These are phyloP conservation scores for Aspergillus sclerotiicarbonarius DNA, from an alignment of 495 filamentous ascomycete species.

Conservation along the genomic window DNA sequence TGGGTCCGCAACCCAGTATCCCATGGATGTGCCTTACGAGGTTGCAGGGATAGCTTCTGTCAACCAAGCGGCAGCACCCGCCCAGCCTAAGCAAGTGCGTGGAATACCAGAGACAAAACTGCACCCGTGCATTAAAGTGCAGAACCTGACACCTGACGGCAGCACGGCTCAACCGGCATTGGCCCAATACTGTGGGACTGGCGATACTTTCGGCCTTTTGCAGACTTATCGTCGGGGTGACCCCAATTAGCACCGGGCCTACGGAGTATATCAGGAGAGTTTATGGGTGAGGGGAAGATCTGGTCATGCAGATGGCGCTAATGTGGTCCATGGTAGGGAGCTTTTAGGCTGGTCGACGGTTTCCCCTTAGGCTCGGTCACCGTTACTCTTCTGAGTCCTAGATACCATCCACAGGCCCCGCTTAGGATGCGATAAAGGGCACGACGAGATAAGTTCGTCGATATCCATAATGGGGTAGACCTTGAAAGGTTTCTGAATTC, in stretches of 20 bases:
- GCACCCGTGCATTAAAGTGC: not conserved
- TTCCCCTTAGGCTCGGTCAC: not conserved
- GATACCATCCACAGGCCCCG: not conserved
- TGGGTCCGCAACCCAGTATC: not conserved
- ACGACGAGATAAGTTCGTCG: not conserved
- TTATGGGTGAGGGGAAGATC: not conserved
- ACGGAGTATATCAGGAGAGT: not conserved
- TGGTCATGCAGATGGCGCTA: not conserved
- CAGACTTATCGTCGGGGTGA: not conserved
- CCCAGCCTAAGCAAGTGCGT: not conserved
- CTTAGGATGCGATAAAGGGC: not conserved
- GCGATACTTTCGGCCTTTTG: not conserved
- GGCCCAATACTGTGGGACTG: not conserved
- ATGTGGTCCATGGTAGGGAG: not conserved
- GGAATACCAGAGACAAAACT: too few species aligned
- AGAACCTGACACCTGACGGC: not conserved
- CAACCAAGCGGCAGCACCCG: not conserved
- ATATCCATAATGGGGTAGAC: not conserved
- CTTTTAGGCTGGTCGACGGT: not conserved
- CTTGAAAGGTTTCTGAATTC: not conserved
- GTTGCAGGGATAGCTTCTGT: not conserved
- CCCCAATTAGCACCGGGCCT: not conserved
- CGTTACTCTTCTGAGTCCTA: not conserved
- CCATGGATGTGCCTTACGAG: not conserved
- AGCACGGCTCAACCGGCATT: not conserved